Conservation (phyloP, 495 filamentous ascomycete genomes). For the Aspergillus diversus region DNA sequence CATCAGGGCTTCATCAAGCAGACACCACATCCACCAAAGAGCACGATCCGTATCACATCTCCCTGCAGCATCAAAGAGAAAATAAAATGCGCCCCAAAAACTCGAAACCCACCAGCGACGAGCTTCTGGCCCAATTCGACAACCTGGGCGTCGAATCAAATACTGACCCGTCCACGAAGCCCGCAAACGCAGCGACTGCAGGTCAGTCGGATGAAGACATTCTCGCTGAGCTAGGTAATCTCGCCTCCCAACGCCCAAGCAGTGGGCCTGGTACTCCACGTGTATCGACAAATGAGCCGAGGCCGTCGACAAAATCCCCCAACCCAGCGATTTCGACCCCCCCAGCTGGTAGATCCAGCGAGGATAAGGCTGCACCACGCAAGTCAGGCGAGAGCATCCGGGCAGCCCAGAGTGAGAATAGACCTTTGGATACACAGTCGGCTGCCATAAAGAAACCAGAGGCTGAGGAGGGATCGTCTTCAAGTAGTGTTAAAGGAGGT, state of each 20-base stretch:
- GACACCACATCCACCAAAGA: constrained; percentile 15
- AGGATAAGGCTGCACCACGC: constrained; percentile 63
- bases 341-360: constrained; percentile 58
- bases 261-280: constrained; percentile 85
- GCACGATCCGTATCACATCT: neutral
- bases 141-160: constrained; percentile 61
- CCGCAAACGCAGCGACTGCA: constrained; percentile 42
- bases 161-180: constrained; percentile 41
- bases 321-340: constrained; percentile 60
- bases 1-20: constrained; percentile 10
- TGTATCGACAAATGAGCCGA: constrained; percentile 59
- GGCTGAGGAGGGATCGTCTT: constrained; percentile 30
- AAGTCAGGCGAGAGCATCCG: constrained; percentile 76
- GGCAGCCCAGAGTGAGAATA: constrained; percentile 64
- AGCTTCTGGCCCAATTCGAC: constrained; percentile 82
- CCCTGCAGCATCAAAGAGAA: constrained; percentile 9
- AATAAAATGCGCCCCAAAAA: constrained; percentile 49
- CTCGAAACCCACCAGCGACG: constrained; percentile 70
- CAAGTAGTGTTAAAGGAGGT: neutral
- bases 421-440: constrained; percentile 44
- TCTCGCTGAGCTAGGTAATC: constrained; percentile 83
- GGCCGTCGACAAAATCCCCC: constrained; percentile 54
- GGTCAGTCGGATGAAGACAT: constrained; percentile 65
- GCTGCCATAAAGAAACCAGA: constrained; percentile 33
- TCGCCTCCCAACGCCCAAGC: constrained; percentile 66